Evolutionary conservation across 2,329 filamentous ascomycete species (phyloP), one percentile per base, ranked within the genome.

Genomic region (Penicillium brasilianum): DNA sequence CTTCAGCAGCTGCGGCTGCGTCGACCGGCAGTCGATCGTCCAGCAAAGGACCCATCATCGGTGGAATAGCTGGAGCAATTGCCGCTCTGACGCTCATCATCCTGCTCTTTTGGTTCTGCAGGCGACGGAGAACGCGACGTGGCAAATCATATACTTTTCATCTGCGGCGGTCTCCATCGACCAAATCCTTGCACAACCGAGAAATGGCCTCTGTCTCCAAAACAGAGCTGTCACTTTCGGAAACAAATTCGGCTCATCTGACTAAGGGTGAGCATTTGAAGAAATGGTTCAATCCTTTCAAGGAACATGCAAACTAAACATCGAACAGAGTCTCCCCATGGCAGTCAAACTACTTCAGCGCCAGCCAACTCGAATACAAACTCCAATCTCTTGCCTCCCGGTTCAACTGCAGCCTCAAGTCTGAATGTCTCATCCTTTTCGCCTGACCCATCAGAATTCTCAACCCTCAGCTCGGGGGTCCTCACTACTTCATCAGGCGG

Each of bases 61-160:
- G 71, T n/a, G 71, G 70, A 2, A 57, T 62, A 9, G 43, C 69
- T 0, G 68, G 67, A 20, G 67, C 62, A 1, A 43, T 71, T 1
- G 36, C 59, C 8, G 62, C 41, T 3, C 22, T 67, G 18, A 18
- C 63, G 1, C 18, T 72, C 4, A 16, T 66, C 10, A 59, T 43
- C 14, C 6, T 67, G 1, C 39, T 70, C 0, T 48, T 67, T 0
- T 65, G 67, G 32, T 49, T 63, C 22, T 66, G 62, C 50, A 64
- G 61, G 44, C 61, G 69, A n/a, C 61, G 58, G 18, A 71, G 59
- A 56, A 68, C 51, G 32, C 55, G 32, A 60, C 57, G 28, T 28
- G 53, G 55, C 14, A 28, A 43, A 7, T 55, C 55, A 41, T 51
- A 18, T 16, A 46, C 57, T 4, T 13, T 59, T 22, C 51, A 48